Conservation (phyloP, 2,329 filamentous ascomycete genomes). For the Pseudohalonectria lignicola region DNA sequence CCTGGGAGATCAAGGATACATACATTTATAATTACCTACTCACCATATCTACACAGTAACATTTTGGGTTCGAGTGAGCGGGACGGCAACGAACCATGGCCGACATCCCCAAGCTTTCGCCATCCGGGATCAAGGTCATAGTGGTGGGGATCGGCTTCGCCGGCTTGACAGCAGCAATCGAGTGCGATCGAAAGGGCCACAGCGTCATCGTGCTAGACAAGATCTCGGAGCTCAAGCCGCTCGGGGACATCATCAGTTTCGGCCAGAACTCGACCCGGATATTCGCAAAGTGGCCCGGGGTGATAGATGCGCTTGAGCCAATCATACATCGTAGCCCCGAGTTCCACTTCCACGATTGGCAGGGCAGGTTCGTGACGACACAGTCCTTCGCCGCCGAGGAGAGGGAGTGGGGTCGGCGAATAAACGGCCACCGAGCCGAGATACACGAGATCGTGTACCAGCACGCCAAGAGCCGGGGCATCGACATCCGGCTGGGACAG, state of each 20-base stretch:
- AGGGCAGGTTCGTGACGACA: conserved; percentile 34
- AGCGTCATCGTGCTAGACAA: conserved; percentile 36
- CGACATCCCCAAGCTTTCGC: background rate
- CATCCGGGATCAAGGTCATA: conserved; percentile 33
- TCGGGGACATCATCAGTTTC: conserved; percentile 53
- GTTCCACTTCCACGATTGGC: conserved; percentile 26
- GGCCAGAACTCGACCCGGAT: conserved; percentile 50
- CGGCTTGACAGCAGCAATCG: conserved; percentile 48
- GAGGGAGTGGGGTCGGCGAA: conserved; percentile 29
- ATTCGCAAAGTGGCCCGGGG: conserved; percentile 31
- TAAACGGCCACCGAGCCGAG: conserved; percentile 43
- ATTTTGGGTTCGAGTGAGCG: too few species aligned
- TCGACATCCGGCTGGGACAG: conserved; percentile 35
- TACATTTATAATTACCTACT: too few species aligned
- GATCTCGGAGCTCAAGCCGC: conserved; percentile 42
- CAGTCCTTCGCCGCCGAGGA: conserved; percentile 19
- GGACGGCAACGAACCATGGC: too few species aligned
- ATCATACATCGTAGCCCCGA: conserved; percentile 1
- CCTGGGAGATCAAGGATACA: too few species aligned
- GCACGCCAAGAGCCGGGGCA: conserved; percentile 35
- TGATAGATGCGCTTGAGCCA: conserved; percentile 31
- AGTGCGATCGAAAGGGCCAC: conserved; percentile 49
- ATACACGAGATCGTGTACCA: conserved; percentile 40
- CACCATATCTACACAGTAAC: too few species aligned
- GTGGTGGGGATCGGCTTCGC: conserved; percentile 48